These are phyloP conservation scores for Diaporthe nobilis DNA, from an alignment of 2,329 filamentous ascomycete genomes.

Conservation along the genomic window DNA sequence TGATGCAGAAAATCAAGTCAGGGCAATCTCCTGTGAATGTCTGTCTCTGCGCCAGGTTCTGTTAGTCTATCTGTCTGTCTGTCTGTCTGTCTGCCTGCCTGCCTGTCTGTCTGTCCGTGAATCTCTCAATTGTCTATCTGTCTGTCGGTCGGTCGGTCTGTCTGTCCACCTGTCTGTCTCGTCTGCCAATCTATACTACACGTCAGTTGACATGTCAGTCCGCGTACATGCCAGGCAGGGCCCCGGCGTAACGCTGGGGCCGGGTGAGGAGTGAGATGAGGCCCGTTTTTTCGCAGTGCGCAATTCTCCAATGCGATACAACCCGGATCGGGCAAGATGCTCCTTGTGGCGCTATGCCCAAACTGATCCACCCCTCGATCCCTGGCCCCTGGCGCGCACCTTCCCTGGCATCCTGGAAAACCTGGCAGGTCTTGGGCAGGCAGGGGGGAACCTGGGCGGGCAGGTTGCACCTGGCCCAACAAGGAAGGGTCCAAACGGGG, in stretches of 20 bases:
- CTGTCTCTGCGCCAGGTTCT: background rate
- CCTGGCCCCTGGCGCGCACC: conserved; percentile 19
- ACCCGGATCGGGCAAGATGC: conserved; percentile 28
- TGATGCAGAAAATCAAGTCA: conserved; percentile 25
- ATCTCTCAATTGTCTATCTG: background rate
- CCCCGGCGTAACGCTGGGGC: conserved; percentile 19
- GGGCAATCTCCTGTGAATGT: conserved; percentile 4
- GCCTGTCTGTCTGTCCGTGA: no score
- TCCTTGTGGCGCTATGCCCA: conserved; percentile 29
- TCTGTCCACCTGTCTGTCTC: background rate
- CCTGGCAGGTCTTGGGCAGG: conserved; percentile 20
- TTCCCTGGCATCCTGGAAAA: conserved; percentile 11
- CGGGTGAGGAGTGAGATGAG: conserved; percentile 4
- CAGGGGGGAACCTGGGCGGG: background rate
- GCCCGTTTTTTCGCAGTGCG: conserved; percentile 10
- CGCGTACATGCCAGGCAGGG: background rate
- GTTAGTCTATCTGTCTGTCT: background rate
- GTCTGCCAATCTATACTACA: background rate
- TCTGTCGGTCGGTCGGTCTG: background rate
- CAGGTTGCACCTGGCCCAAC: conserved; percentile 5
- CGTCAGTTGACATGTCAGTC: background rate
- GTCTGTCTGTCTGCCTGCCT: background rate
- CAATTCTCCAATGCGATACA: conserved; percentile 27
- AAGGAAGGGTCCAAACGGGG: background rate
- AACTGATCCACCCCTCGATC: conserved; percentile 6